Percentiles rank a stretch among this genome's conserved stretches.
These are phyloP conservation scores for Moricandia moricandioides DNA, from an alignment of 345 rosid species.

Conservation along the genomic window DNA sequence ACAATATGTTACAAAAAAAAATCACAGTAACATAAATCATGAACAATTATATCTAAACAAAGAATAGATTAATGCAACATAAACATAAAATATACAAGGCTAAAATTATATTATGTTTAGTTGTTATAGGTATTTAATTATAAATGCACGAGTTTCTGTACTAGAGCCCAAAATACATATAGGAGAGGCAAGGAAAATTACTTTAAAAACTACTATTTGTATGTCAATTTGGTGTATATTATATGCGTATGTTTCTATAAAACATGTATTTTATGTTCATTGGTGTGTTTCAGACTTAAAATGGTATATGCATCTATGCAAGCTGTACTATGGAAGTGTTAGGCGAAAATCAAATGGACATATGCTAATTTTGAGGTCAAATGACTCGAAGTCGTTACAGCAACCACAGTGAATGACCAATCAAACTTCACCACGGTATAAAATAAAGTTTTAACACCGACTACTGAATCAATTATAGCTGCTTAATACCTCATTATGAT, in stretches of 20 bases:
- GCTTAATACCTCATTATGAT: conserved; percentile 30
- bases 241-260: background rate
- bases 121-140: background rate
- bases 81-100: background rate
- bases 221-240: background rate
- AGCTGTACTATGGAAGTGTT: background rate
- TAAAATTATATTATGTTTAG: background rate
- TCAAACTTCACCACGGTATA: background rate
- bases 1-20: background rate
- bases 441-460: conserved; percentile 27
- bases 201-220: background rate
- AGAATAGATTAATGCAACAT: background rate
- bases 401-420: conserved; percentile 22
- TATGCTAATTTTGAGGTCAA: background rate
- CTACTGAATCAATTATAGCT: conserved; percentile 11
- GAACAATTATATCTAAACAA: background rate
- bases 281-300: background rate
- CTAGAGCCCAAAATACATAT: background rate
- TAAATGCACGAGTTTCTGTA: background rate
- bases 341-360: conserved; percentile 7
- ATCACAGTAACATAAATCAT: background rate
- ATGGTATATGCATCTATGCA: background rate
- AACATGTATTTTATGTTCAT: background rate
- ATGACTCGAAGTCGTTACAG: background rate
- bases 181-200: background rate